Percentiles rank a stretch among this genome's conserved stretches.
Evolutionary conservation across 768 basidiomycete species (phyloP).

Genomic region (Boletus subparvulus): DNA sequence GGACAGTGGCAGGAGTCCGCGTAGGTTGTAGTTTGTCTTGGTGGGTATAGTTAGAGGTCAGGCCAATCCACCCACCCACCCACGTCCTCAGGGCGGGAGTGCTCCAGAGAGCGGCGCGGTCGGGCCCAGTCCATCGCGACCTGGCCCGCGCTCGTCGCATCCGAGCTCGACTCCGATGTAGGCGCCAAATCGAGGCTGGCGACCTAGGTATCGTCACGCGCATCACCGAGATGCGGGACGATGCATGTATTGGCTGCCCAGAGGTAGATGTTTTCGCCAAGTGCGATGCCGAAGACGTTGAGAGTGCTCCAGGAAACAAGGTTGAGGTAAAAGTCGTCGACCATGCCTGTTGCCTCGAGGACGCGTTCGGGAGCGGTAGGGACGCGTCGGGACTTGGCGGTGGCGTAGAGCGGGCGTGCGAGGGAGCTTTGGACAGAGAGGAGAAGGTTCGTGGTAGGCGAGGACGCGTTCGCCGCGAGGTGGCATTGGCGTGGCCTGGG

Average conservation of each 20-base stretch:
- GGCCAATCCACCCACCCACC: too few relatives aligned
- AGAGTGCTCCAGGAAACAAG: slow-evolving; percentile 77
- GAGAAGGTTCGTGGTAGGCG: slow-evolving; percentile 70
- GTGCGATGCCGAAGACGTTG: slow-evolving; percentile 66
- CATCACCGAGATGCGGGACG: too few relatives aligned
- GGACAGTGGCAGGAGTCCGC: too few relatives aligned
- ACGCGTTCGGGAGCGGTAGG: slow-evolving; percentile 87
- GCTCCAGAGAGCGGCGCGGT: slow-evolving; percentile 19
- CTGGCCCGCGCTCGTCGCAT: slow-evolving; percentile 2
- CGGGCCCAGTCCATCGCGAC: too few relatives aligned
- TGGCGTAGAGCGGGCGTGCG: slow-evolving; percentile 64
- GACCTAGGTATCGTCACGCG: too few relatives aligned
- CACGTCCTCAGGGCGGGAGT: too few relatives aligned
- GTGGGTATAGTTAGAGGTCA: too few relatives aligned
- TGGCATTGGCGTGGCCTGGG: slow-evolving; percentile 45
- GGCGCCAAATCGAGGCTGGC: too few relatives aligned
- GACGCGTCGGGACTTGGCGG: slow-evolving; percentile 75
- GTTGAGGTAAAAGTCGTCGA: slow-evolving; percentile 97
- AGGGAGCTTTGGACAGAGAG: slow-evolving; percentile 76
- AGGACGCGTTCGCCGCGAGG: slow-evolving; percentile 62
- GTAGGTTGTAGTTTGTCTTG: too few relatives aligned
- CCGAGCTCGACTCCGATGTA: slow-evolving; percentile 6
- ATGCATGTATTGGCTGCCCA: too few relatives aligned
- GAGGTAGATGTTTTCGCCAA: too few relatives aligned
- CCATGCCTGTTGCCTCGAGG: slow-evolving; percentile 89